A percentile compares a stretch with the other conserved stretches of the same genome.
Conservation (phyloP, 2,329 filamentous ascomycete species). For the Lachnum nothofagi region DNA sequence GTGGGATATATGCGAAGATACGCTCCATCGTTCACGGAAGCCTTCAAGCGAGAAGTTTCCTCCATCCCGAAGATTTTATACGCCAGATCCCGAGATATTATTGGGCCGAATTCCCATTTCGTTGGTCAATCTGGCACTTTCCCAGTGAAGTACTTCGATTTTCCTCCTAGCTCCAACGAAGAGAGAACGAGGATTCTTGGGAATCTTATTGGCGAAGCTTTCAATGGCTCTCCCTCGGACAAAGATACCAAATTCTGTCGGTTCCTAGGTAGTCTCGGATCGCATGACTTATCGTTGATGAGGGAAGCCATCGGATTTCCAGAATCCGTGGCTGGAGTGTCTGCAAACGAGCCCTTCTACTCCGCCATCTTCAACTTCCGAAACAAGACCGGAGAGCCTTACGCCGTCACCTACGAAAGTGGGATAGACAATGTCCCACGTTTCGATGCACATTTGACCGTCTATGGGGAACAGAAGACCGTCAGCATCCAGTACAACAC, state of each 20-base stretch:
- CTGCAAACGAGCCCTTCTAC: slow-evolving; percentile 40
- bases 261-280: slow-evolving; percentile 45
- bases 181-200: no score
- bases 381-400: no score
- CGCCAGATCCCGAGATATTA: slow-evolving; percentile 47
- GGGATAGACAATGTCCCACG: slow-evolving; percentile 48
- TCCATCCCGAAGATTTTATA: slow-evolving; percentile 50
- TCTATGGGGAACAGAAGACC: slow-evolving; percentile 50
- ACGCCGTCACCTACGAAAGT: slow-evolving; percentile 52
- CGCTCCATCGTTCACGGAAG: slow-evolving; percentile 50
- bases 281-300: slow-evolving; percentile 51
- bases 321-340: slow-evolving; percentile 40
- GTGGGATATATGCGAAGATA: slow-evolving; percentile 60
- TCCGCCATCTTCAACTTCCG: no score
- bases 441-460: slow-evolving; percentile 48
- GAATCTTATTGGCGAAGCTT: no score
- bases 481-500: slow-evolving; percentile 52
- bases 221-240: no score
- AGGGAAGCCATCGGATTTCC: slow-evolving; percentile 48
- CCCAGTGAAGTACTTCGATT: slow-evolving; percentile 41
- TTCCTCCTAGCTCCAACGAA: no score
- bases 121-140: slow-evolving; percentile 46
- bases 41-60: slow-evolving; percentile 49
- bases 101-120: slow-evolving; percentile 49
- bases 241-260: no score